These are phyloP conservation scores for Boletus sp. DNA, from an alignment of 768 basidiomycete genomes.

Conservation along the genomic window DNA sequence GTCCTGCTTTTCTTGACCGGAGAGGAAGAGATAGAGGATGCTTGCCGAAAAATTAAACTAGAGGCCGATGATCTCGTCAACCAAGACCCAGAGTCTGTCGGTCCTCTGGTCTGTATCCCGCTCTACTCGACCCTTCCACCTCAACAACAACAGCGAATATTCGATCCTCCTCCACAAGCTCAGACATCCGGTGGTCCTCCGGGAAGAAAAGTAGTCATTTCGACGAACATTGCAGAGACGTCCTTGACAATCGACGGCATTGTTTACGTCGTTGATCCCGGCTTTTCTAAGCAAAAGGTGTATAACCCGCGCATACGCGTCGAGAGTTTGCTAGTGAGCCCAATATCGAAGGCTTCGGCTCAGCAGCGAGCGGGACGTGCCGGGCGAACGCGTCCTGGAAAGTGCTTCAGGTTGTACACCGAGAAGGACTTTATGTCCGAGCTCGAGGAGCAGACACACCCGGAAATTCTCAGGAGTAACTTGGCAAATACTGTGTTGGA, in stretches of 20 bases:
- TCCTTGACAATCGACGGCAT: conserved; percentile 98
- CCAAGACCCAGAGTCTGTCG: conserved; percentile 70
- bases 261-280: conserved; percentile 98
- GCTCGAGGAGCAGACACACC: conserved; percentile 95
- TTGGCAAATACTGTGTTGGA: conserved; percentile 91
- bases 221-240: conserved; percentile 98
- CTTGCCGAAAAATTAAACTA: conserved; percentile 87
- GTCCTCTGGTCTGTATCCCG: conserved; percentile 87
- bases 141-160: conserved; percentile 94
- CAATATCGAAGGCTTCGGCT: conserved; percentile 95
- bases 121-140: conserved; percentile 95
- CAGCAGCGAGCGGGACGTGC: conserved; percentile 97
- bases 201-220: conserved; percentile 91
- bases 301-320: conserved; percentile 98
- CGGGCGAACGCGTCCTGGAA: conserved; percentile 93
- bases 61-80: conserved; percentile 85
- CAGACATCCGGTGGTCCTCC: conserved; percentile 65
- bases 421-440: conserved; percentile 97
- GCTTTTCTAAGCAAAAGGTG: conserved; percentile 97
- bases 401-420: conserved; percentile 96
- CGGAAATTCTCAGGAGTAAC: conserved; percentile 93
- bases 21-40: conserved; percentile 97
- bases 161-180: conserved; percentile 79
- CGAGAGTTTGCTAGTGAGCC: conserved; percentile 88
- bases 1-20: conserved; percentile 94